These are phyloP conservation scores for Pseudozyma thailandica DNA, from an alignment of 1,284 basidiomycete genomes.

Conservation along the genomic window DNA sequence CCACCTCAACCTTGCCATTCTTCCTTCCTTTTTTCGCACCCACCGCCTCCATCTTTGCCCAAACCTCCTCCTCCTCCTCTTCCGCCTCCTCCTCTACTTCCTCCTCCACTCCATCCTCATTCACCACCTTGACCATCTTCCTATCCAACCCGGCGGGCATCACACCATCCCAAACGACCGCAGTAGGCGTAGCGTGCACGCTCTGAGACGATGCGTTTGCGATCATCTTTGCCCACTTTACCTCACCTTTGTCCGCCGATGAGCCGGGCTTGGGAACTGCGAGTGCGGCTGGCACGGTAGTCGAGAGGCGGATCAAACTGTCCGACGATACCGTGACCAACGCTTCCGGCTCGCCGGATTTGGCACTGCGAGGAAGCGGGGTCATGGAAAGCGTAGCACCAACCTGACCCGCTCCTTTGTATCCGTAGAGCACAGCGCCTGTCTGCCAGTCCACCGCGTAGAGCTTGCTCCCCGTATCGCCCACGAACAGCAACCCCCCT, in stretches of 20 bases:
- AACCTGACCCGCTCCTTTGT: conserved; percentile 33
- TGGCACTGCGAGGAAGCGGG: conserved; percentile 13
- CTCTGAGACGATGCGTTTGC: conserved; percentile 11
- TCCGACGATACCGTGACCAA: conserved; percentile 38
- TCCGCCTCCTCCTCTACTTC: conserved; percentile 34
- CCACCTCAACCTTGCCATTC: neutral
- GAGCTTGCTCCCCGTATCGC: conserved; percentile 49
- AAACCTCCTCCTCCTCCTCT: conserved; percentile 44
- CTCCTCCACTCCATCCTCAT: conserved; percentile 18
- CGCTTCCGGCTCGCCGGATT: conserved; percentile 6
- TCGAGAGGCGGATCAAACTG: conserved; percentile 25
- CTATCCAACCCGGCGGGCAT: conserved; percentile 10
- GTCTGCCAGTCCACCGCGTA: conserved; percentile 50
- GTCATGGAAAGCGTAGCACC: conserved; percentile 30
- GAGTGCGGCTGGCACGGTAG: conserved; percentile 14
- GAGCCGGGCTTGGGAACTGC: conserved; percentile 26
- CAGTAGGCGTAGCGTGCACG: conserved; percentile 24
- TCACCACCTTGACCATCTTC: conserved; percentile 1
- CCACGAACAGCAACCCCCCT: conserved; percentile 47
- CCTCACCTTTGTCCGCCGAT: conserved; percentile 27
- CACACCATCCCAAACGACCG: conserved; percentile 48
- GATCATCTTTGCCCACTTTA: conserved; percentile 30
- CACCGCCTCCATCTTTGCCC: conserved; percentile 41
- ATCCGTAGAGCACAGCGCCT: conserved; percentile 44
- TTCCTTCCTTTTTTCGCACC: conserved; percentile 1